A percentile compares a stretch with the other conserved stretches of the same genome.
These are phyloP conservation scores for Pseudogymnoascus sp. DNA, from an alignment of 2,329 filamentous ascomycete species.

Conservation along the genomic window DNA sequence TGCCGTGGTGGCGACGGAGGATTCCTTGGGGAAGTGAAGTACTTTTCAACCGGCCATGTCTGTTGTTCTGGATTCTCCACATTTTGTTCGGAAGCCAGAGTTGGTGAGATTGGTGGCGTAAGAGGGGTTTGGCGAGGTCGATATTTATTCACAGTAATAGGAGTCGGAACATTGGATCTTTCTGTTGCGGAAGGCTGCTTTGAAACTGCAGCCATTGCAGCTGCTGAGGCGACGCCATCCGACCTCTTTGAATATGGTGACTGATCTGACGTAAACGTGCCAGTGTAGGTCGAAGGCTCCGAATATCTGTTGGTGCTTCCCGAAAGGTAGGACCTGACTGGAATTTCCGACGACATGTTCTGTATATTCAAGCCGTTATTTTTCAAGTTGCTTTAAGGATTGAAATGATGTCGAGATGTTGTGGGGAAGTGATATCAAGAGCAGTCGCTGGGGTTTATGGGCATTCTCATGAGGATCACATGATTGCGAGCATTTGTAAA, in stretches of 20 bases:
- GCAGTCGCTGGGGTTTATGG: conserved; percentile 3
- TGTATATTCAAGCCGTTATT: background rate
- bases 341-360: conserved; percentile 8
- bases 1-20: background rate
- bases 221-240: background rate
- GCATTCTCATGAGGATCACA: background rate
- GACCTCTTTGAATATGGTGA: background rate
- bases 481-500: conserved; percentile 3
- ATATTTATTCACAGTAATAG: conserved; percentile 1
- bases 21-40: background rate
- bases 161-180: conserved; percentile 3
- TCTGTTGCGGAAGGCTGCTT: background rate
- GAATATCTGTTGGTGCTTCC: background rate
- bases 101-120: conserved; percentile 7
- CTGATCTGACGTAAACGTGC: background rate
- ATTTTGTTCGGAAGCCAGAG: background rate
- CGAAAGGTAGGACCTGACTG: conserved; percentile 6
- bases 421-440: background rate
- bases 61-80: background rate
- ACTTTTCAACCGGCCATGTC: background rate
- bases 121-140: background rate
- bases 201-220: background rate
- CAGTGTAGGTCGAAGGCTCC: background rate
- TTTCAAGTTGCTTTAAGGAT: background rate
- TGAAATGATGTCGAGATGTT: conserved; percentile 6